These are phyloP conservation scores for Penicillium vulpinum DNA, from an alignment of 2,329 filamentous ascomycete species.

Conservation along the genomic window DNA sequence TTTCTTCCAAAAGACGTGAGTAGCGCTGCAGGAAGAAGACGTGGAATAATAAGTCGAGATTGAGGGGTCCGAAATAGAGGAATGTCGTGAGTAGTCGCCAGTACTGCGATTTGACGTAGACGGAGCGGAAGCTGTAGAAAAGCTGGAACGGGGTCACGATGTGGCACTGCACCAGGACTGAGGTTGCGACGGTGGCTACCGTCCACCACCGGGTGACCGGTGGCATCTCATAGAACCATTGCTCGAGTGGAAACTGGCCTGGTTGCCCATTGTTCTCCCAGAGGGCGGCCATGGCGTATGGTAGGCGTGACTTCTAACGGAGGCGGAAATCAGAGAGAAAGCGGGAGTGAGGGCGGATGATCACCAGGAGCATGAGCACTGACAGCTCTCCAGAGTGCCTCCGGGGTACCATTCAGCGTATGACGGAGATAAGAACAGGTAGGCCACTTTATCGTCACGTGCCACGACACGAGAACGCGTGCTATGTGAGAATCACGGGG, in stretches of 20 bases:
- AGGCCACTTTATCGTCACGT: conserved; percentile 13
- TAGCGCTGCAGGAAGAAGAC: conserved; percentile 98
- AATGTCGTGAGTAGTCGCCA: conserved; percentile 97
- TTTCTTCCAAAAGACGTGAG: conserved; percentile 90
- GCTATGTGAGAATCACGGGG: conserved; percentile 10
- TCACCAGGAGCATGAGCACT: conserved; percentile 6
- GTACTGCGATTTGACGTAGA: conserved; percentile 93
- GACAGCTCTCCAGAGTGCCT: background rate
- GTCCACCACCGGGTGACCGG: conserved; percentile 97
- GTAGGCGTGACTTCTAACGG: background rate
- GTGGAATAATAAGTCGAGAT: conserved; percentile 91
- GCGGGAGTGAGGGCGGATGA: background rate
- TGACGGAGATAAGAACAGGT: conserved; percentile 11
- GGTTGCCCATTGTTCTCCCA: conserved; percentile 49
- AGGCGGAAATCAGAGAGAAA: background rate
- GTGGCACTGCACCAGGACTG: conserved; percentile 87
- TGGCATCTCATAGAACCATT: conserved; percentile 99
- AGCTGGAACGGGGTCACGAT: conserved; percentile 91
- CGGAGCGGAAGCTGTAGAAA: conserved; percentile 92
- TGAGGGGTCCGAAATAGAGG: conserved; percentile 94
- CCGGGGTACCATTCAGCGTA: background rate
- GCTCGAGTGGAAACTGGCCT: conserved; percentile 76
- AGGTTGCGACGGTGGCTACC: conserved; percentile 82
- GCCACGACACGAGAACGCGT: conserved; percentile 7
- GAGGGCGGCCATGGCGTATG: conserved; percentile 42